Base-by-base conservation (phyloP, 208 protist genomes). In the Leishmania mexicana region DNA sequence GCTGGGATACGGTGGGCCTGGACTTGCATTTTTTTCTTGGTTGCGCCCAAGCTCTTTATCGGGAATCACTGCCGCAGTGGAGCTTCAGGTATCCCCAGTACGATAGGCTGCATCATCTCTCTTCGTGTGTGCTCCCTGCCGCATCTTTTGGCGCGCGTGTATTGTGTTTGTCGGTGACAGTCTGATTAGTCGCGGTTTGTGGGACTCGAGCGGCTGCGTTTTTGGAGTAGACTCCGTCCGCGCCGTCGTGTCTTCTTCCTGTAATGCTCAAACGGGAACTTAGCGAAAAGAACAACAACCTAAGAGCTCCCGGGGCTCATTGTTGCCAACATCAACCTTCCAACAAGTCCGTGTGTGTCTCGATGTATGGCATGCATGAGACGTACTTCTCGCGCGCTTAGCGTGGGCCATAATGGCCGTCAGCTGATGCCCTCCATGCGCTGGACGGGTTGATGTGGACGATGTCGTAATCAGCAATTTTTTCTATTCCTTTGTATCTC, bases 1-100 rank as follows among this genome's bases (percentile, higher is more conserved):
- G 7, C 70, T 74, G 70, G 11, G 70, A 51, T 35, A 31, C 19
- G 24, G 13, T 19, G 24, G 70, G 45, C 24, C 38, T 74, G 40
- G 45, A 62, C 53, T 62, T n/a, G 73, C 73, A 47, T 58, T 45
- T 76, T 75, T n/a, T 19, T 62, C 73, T 40, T 62, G 73, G 45
- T 31, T 62, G n/a, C 31, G 10, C 40, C 35, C 24, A 74, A 35
- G 70, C 28, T 28, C 70, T 74, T 74, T 54, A 74, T 74, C 70
- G 70, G 31, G 70, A 53, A 31, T 74, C 70, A 35, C 24, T 53
- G 45, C 70, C 13, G 70, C 21, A 13, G 28, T 45, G 19, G 45
- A 35, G 45, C 45, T 51, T 51, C 40, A 10, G 47, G 15, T 31
- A 54, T 35, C 17, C 17, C 31, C 11, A 74, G 28, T 74, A 31